Percentiles rank a stretch among this genome's conserved stretches.
Conservation (phyloP, 495 filamentous ascomycete species). For the Podospora conica region DNA sequence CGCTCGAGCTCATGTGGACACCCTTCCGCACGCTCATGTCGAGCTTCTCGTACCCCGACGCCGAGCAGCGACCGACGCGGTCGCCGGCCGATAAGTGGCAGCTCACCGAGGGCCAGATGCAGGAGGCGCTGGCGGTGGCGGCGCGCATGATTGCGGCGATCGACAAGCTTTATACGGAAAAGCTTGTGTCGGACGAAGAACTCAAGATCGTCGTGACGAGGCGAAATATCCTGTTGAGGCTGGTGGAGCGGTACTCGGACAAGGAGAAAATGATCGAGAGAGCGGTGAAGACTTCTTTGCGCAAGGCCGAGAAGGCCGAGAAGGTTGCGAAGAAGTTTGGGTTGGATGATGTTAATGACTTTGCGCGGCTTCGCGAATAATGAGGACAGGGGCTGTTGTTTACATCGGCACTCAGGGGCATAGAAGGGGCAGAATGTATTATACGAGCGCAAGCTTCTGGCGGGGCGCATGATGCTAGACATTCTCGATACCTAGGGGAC, state of each 20-base stretch:
- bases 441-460: background rate
- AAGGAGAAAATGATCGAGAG: background rate
- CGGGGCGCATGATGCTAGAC: background rate
- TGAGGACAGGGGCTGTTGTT: background rate
- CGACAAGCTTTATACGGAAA: slow-evolving; percentile 27
- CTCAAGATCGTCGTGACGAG: slow-evolving; percentile 19
- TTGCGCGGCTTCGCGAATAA: background rate
- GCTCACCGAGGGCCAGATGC: slow-evolving; percentile 12
- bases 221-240: slow-evolving; percentile 26
- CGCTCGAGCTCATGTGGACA: slow-evolving; percentile 36
- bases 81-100: slow-evolving; percentile 12
- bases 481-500: background rate
- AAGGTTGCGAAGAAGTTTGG: background rate
- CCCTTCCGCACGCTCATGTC: slow-evolving; percentile 27
- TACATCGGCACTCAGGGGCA: too few species aligned
- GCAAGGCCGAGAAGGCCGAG: slow-evolving; percentile 14
- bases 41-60: slow-evolving; percentile 18
- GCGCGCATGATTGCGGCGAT: slow-evolving; percentile 37
- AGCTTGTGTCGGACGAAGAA: slow-evolving; percentile 14
- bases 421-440: background rate
- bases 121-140: slow-evolving; percentile 34
- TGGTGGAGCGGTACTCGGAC: slow-evolving; percentile 23
- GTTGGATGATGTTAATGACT: background rate
- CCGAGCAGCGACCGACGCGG: slow-evolving; percentile 6
- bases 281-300: slow-evolving; percentile 11